These are phyloP conservation scores for Cutaneotrichosporon mucoides DNA, from an alignment of 1,284 basidiomycete genomes.

Conservation along the genomic window DNA sequence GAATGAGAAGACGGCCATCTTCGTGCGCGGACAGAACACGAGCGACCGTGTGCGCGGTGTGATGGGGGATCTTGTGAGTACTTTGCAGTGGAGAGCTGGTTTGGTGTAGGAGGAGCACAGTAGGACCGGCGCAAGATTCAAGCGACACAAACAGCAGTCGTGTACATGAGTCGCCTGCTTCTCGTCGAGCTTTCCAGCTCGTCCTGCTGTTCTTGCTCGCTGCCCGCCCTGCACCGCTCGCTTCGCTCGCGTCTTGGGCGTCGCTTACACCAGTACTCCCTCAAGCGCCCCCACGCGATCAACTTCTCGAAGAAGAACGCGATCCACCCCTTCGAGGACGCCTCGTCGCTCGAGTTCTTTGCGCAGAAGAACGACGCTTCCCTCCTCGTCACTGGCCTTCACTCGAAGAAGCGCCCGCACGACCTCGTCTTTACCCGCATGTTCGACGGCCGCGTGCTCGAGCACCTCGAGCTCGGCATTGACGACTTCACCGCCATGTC, in stretches of 20 bases:
- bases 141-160: too few relatives aligned
- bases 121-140: background rate
- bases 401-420: conserved; percentile 91
- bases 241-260: too few relatives aligned
- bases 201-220: too few relatives aligned
- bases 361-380: conserved; percentile 88
- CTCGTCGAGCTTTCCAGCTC: too few relatives aligned
- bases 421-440: conserved; percentile 81
- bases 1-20: conserved; percentile 75
- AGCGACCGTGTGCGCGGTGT: conserved; percentile 73
- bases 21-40: conserved; percentile 82
- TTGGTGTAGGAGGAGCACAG: background rate
- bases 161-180: too few relatives aligned
- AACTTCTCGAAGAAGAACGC: conserved; percentile 93
- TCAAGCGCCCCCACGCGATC: conserved; percentile 83
- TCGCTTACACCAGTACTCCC: conserved; percentile 63
- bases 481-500: conserved; percentile 73
- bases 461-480: conserved; percentile 92
- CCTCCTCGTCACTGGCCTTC: conserved; percentile 85
- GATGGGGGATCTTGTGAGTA: conserved; percentile 81
- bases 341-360: conserved; percentile 86
- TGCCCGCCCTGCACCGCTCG: too few relatives aligned
- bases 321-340: conserved; percentile 86
- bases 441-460: conserved; percentile 81
- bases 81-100: too few relatives aligned